A percentile compares a stretch with the other conserved stretches of the same genome.
phyloP scores from a whole-genome alignment of 805 yeast genomes.

The Tetrapisispora arboricola region DNA sequence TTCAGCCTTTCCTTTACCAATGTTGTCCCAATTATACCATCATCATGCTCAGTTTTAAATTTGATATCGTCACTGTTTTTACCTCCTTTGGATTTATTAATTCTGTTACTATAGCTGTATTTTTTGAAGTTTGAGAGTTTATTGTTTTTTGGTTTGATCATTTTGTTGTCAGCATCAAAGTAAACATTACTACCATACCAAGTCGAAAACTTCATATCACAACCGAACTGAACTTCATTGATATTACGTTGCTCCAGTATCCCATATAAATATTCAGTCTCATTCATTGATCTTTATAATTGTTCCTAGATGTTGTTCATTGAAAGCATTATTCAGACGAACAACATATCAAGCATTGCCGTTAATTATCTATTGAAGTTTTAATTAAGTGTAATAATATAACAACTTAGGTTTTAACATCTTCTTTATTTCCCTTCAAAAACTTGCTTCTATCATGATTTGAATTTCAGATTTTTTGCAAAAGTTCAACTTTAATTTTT shows the following conservation, averaged over 20 bases:
- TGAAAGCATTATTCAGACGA: too few species aligned
- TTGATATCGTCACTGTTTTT: neutral
- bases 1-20: neutral
- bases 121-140: neutral
- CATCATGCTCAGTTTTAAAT: neutral
- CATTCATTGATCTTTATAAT: slow-evolving; percentile 7
- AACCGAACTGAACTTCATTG: slow-evolving; percentile 53
- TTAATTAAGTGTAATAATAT: too few species aligned
- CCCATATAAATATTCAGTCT: slow-evolving; percentile 42
- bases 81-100: neutral
- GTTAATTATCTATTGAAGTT: too few species aligned
- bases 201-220: slow-evolving; percentile 50
- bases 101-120: neutral
- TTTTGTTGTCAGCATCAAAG: slow-evolving; percentile 31
- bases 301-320: too few species aligned
- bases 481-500: neutral
- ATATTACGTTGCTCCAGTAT: slow-evolving; percentile 55
- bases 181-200: slow-evolving; percentile 88
- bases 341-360: too few species aligned
- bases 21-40: neutral
- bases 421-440: too few species aligned
- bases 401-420: too few species aligned
- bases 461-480: too few species aligned
- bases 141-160: neutral
- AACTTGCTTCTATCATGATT: too few species aligned